phyloP scores from a whole-genome alignment of 352 stramenopile species.

The Phytophthora melonis region DNA sequence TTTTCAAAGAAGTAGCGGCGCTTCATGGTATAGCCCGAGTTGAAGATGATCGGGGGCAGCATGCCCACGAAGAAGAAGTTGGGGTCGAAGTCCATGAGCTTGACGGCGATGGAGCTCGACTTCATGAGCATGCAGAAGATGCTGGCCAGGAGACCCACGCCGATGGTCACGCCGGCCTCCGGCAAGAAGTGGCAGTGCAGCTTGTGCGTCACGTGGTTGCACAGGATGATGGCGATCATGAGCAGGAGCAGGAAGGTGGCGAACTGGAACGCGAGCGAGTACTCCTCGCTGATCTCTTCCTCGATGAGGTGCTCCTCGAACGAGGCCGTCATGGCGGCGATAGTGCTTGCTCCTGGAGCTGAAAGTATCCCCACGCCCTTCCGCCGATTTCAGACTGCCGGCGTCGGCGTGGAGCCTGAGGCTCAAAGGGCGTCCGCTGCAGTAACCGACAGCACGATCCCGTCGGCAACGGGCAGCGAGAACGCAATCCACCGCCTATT shows the following conservation, averaged over 20 bases:
- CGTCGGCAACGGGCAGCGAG: too few species aligned
- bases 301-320: conserved; percentile 22
- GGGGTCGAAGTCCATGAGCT: conserved; percentile 90
- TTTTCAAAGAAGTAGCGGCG: conserved; percentile 94
- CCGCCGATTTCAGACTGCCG: conserved; percentile 25
- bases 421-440: conserved; percentile 15
- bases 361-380: neutral
- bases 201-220: conserved; percentile 83
- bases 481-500: neutral
- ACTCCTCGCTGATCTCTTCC: conserved; percentile 77
- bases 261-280: conserved; percentile 83
- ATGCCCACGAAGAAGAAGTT: conserved; percentile 95
- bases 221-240: conserved; percentile 81
- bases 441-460: conserved; percentile 17
- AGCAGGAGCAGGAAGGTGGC: conserved; percentile 76
- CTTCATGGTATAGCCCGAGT: conserved; percentile 94
- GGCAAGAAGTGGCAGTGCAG: conserved; percentile 81
- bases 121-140: conserved; percentile 68
- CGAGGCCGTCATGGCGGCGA: conserved; percentile 29
- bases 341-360: neutral
- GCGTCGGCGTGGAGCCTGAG: too few species aligned
- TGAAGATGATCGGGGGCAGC: conserved; percentile 96
- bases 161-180: conserved; percentile 74
- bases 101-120: conserved; percentile 73
- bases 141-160: conserved; percentile 64